Conservation (phyloP, 2,329 filamentous ascomycete genomes). For the Mariannaea elegans region DNA sequence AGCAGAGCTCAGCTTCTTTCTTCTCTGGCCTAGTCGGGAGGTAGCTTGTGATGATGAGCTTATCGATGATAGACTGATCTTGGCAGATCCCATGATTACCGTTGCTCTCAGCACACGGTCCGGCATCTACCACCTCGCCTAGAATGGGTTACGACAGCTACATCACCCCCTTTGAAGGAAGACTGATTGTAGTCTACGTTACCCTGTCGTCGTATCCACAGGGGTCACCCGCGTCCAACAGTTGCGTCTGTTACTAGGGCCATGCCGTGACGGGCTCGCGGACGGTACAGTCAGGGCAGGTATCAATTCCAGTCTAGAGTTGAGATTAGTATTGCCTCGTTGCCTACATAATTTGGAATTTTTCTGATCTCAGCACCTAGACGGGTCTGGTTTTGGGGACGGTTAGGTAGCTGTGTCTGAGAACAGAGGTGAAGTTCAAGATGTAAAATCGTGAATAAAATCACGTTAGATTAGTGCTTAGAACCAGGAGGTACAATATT, state of each 20-base stretch:
- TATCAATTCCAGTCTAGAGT: conserved; percentile 55
- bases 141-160: conserved; percentile 53
- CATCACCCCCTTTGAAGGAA: conserved; percentile 52
- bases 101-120: conserved; percentile 66
- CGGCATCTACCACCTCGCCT: conserved; percentile 58
- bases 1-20: conserved; percentile 62
- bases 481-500: too few species aligned
- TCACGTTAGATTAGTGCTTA: background rate
- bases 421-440: background rate
- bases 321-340: background rate
- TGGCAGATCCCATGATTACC: conserved; percentile 65
- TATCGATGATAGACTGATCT: conserved; percentile 59
- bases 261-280: conserved; percentile 61
- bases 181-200: conserved; percentile 63
- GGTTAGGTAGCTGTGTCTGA: conserved; percentile 27
- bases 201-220: conserved; percentile 65
- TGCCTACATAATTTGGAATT: background rate
- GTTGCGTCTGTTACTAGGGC: conserved; percentile 55
- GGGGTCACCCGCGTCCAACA: conserved; percentile 58
- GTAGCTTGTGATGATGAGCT: conserved; percentile 57
- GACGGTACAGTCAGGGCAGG: conserved; percentile 64
- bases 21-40: conserved; percentile 61
- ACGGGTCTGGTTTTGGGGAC: conserved; percentile 31
- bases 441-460: background rate
- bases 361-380: conserved; percentile 23